Evolutionary conservation across 768 basidiomycete species (phyloP).

Genomic region (Leccinum imitatum): DNA sequence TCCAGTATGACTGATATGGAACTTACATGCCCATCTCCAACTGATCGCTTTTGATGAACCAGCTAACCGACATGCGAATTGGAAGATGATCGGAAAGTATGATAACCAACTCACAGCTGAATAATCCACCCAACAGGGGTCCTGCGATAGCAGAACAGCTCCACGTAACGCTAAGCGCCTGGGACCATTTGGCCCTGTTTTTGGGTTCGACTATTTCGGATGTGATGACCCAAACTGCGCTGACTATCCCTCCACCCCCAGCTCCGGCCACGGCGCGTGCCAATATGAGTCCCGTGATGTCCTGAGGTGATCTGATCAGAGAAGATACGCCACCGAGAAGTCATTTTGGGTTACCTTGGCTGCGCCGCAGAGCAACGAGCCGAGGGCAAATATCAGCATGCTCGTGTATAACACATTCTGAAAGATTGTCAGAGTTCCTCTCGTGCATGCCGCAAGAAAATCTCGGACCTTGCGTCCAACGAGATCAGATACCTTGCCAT

Average conservation of each 20-base stretch:
- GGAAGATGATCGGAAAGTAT: conserved; percentile 15
- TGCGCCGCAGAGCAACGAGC: conserved; percentile 76
- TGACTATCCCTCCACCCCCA: conserved; percentile 87
- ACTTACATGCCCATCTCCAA: conserved; percentile 89
- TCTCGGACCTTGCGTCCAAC: conserved; percentile 69
- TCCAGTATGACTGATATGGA: conserved; percentile 5
- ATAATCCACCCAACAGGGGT: conserved; percentile 78
- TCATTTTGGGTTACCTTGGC: conserved; percentile 52
- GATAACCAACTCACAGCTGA: conserved; percentile 57
- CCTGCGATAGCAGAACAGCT: conserved; percentile 83
- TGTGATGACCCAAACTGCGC: conserved; percentile 83
- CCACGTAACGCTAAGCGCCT: conserved; percentile 84
- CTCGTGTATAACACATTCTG: conserved; percentile 71
- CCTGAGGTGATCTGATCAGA: conserved; percentile 28
- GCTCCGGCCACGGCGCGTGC: conserved; percentile 68
- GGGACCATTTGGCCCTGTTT: conserved; percentile 78
- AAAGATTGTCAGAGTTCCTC: conserved; percentile 3
- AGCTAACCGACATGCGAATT: conserved; percentile 28
- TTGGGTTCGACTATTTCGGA: conserved; percentile 76
- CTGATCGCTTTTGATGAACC: conserved; percentile 37
- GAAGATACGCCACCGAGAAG: conserved; percentile 16
- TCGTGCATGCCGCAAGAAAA: conserved; percentile 7
- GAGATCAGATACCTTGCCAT: conserved; percentile 77
- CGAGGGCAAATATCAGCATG: conserved; percentile 71
- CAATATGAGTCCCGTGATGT: conserved; percentile 61